Percentiles rank a stretch among this genome's conserved stretches.
Conservation (phyloP, 2,329 filamentous ascomycete genomes). For the Claviceps spartinae region DNA sequence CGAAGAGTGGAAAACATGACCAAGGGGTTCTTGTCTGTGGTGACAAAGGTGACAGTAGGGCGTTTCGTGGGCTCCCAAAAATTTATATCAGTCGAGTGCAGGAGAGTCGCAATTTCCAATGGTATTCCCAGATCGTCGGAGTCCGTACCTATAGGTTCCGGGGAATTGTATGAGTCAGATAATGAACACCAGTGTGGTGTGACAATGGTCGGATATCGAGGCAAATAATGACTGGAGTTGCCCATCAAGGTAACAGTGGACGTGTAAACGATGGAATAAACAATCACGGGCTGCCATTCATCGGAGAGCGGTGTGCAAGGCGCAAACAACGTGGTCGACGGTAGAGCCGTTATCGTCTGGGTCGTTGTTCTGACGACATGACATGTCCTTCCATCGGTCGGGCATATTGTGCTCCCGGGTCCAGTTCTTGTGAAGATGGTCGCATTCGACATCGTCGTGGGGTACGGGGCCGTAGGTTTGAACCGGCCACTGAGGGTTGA, state of each 20-base stretch:
- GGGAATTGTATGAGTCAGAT: neutral
- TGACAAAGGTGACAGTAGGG: constrained; percentile 27
- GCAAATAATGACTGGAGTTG: constrained; percentile 31
- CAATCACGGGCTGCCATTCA: constrained; percentile 18
- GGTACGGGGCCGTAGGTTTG: neutral
- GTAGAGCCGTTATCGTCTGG: neutral
- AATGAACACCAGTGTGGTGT: constrained; percentile 24
- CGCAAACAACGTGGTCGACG: constrained; percentile 8
- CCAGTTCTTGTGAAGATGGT: neutral
- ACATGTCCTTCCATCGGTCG: neutral
- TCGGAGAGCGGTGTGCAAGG: constrained; percentile 20
- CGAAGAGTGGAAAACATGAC: constrained; percentile 28
- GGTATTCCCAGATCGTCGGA: neutral
- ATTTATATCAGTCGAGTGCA: neutral
- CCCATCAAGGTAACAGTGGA: constrained; percentile 35
- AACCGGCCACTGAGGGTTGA: neutral
- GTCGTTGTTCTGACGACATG: neutral
- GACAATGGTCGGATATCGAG: constrained; percentile 28
- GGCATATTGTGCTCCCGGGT: neutral
- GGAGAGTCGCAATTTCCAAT: too few species aligned
- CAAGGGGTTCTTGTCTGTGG: constrained; percentile 41
- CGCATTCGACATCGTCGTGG: neutral
- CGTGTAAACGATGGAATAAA: constrained; percentile 34
- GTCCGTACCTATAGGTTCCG: neutral
- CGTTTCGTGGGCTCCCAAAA: neutral